Evolutionary conservation across 2,329 filamentous ascomycete species (phyloP), one percentile per base, ranked within the genome.

Genomic region (Microthyrium microscopicum): DNA sequence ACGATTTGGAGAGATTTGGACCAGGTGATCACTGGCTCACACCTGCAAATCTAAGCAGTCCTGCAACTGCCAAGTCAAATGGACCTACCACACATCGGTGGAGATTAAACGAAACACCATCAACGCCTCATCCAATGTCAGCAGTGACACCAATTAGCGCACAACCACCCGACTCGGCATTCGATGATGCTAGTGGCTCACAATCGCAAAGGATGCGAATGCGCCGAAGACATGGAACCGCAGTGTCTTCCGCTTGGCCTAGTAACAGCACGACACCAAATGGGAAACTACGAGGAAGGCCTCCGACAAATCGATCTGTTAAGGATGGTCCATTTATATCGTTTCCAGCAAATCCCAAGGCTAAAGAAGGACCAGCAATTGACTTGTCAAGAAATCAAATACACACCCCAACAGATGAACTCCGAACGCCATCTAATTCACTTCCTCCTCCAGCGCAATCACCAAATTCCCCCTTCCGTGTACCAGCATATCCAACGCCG

Each of bases 181-280:
- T 62, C 35, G 58, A 64, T 29, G 77, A 64, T 29, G 77, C 82
- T 41, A 77, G 80, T 7, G 73, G 66, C 31, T 84, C 82, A 1
- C 79, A 80, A 3, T 51, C 51, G 29, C 47, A 54, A 9, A 53
- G 54, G 22, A 74, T 64, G 40, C 54, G 68, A 38, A 53, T 62
- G 5, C 54, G 68, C 35, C 64, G 76, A 35, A 70, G 81, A 4
- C 79, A 91, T 50, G 84, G 84, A 0, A 79, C 83, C 1, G 83
- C 81, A 5, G 82, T 93, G 1, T 93, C 84, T 1, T 93, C 84
- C 7, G 85, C 85, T 1, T 94, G 85, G 85, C 73, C 77, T 35
- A 72, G 72, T 41, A 70, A 67, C 38, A 69, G 69, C 12, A 61
- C 65, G 25, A 62, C 72, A 9, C 58, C 69, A 2, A 70, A 65